phyloP scores from a whole-genome alignment of 352 stramenopile species.

The Globisporangium camurandrum region DNA sequence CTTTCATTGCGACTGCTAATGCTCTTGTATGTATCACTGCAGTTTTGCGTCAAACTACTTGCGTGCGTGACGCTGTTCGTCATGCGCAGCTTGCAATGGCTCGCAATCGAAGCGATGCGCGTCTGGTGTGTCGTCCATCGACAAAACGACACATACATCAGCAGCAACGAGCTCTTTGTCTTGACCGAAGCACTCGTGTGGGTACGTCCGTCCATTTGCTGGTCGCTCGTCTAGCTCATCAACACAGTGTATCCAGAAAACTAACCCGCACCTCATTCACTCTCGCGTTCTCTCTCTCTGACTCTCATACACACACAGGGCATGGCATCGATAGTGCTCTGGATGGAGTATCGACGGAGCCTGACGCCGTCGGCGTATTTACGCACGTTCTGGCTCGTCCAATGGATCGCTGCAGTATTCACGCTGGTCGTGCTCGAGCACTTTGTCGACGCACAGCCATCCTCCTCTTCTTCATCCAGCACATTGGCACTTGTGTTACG shows the following conservation, averaged over 20 bases:
- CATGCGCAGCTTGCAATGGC: conserved; percentile 38
- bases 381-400: conserved; percentile 52
- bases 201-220: conserved; percentile 17
- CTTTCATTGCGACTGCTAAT: neutral
- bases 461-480: conserved; percentile 3
- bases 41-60: conserved; percentile 64
- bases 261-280: no score
- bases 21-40: neutral
- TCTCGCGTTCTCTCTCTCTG: no score
- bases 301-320: conserved; percentile 13
- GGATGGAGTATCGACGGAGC: conserved; percentile 71
- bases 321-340: conserved; percentile 43
- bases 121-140: conserved; percentile 12
- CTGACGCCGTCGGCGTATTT: conserved; percentile 45
- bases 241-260: neutral
- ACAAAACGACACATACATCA: conserved; percentile 14
- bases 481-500: conserved; percentile 19
- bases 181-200: conserved; percentile 55
- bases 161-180: conserved; percentile 28
- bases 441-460: conserved; percentile 1
- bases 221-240: neutral
- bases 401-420: conserved; percentile 42
- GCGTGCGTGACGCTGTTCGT: conserved; percentile 39
- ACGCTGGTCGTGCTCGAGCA: conserved; percentile 33
- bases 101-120: conserved; percentile 30